Evolutionary conservation across 2,329 filamentous ascomycete genomes (phyloP).

Genomic region (Aureobasidium sp.): DNA sequence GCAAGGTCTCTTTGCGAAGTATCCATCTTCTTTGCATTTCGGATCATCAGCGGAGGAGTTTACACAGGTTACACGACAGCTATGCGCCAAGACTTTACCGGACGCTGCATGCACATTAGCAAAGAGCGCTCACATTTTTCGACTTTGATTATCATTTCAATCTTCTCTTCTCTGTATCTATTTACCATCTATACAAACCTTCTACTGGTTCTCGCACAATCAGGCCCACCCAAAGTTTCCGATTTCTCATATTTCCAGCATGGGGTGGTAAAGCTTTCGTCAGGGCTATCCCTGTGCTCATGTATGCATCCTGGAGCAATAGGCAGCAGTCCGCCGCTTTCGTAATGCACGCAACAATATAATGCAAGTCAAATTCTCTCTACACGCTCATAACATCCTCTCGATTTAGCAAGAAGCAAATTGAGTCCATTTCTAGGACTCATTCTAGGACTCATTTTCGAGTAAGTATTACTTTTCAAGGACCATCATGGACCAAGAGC

Average conservation of each 20-base stretch:
- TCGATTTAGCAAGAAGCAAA: no score
- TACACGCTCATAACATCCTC: no score
- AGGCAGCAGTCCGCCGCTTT: no score
- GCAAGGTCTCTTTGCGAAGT: not conserved
- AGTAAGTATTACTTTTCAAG: no score
- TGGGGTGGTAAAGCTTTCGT: no score
- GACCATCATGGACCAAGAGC: no score
- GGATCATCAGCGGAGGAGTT: conserved; percentile 9
- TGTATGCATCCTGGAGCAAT: not conserved
- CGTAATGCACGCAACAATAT: no score
- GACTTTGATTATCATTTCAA: not conserved
- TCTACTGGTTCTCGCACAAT: not conserved
- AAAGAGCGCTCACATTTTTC: not conserved
- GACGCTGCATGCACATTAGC: not conserved
- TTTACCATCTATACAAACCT: not conserved
- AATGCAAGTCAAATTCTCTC: no score
- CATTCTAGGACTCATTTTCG: no score
- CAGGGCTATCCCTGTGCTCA: not conserved
- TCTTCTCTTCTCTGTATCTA: conserved; percentile 13
- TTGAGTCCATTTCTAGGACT: no score
- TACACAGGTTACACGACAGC: conserved; percentile 3
- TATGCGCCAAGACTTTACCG: not conserved
- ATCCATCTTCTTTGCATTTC: not conserved
- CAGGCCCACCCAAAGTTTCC: no score
- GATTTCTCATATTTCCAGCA: not conserved